phyloP scores from a whole-genome alignment of 768 basidiomycete genomes.

The Boletellus ananas region DNA sequence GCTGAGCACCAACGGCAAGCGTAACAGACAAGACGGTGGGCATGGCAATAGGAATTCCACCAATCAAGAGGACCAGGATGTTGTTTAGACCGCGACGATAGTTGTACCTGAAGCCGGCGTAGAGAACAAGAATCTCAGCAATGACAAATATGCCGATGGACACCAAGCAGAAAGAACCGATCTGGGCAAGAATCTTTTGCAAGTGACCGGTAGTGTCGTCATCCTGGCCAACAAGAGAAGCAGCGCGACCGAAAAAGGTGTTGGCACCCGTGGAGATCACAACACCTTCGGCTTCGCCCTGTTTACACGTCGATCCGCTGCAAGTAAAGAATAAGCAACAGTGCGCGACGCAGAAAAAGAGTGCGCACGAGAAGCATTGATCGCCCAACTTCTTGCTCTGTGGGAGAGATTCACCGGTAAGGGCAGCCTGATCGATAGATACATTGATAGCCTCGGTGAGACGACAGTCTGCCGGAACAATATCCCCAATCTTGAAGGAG shows the following conservation, averaged over 20 bases:
- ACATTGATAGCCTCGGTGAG: conserved; percentile 96
- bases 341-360: not conserved
- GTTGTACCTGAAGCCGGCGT: conserved; percentile 83
- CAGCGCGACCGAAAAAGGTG: conserved; percentile 98
- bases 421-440: conserved; percentile 96
- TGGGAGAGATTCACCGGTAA: conserved; percentile 96
- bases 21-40: conserved; percentile 98
- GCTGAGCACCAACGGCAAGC: conserved; percentile 97
- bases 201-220: conserved; percentile 98
- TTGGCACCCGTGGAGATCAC: conserved; percentile 98
- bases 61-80: conserved; percentile 97
- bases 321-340: not conserved
- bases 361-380: conserved; percentile 94
- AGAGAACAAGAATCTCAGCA: conserved; percentile 91
- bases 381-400: conserved; percentile 89
- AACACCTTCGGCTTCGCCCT: conserved; percentile 98
- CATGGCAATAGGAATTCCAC: conserved; percentile 99
- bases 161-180: conserved; percentile 95
- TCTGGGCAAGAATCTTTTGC: conserved; percentile 97
- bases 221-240: conserved; percentile 94
- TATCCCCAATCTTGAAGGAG: conserved; percentile 98
- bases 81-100: conserved; percentile 97
- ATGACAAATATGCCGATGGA: conserved; percentile 95
- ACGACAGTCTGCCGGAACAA: conserved; percentile 97
- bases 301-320: conserved; percentile 96